Conservation (phyloP, 2,329 filamentous ascomycete species). For the Diplocarpon rosae region DNA sequence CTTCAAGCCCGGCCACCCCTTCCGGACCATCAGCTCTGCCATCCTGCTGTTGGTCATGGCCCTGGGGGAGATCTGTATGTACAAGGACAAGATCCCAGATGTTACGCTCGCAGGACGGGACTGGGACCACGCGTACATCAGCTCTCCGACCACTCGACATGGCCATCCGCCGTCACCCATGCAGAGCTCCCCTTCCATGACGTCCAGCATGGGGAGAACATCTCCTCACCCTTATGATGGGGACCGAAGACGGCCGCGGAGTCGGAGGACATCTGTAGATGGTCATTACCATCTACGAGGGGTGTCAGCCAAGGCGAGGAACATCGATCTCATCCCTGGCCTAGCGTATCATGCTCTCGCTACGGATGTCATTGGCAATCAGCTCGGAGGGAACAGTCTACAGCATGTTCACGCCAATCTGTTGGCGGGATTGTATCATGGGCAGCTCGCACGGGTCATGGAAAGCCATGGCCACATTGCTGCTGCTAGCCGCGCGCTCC, state of each 20-base stretch:
- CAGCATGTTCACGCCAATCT: conserved; percentile 78
- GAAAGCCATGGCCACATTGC: conserved; percentile 64
- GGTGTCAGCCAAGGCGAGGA: conserved; percentile 34
- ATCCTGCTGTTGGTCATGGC: conserved; percentile 76
- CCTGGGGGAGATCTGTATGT: conserved; percentile 68
- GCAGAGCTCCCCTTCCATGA: conserved; percentile 42
- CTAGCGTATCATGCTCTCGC: conserved; percentile 83
- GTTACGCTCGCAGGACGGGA: conserved; percentile 31
- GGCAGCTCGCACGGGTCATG: conserved; percentile 74
- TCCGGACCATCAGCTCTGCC: conserved; percentile 65
- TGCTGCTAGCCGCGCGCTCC: conserved; percentile 44
- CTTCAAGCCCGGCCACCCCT: conserved; percentile 38
- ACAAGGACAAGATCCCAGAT: conserved; percentile 44
- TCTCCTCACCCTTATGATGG: conserved; percentile 43
- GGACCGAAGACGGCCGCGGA: conserved; percentile 29
- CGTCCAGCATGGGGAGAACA: conserved; percentile 34
- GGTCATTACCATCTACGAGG: conserved; percentile 7
- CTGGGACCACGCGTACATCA: conserved; percentile 8
- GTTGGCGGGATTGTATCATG: conserved; percentile 78
- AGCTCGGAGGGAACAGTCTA: conserved; percentile 70
- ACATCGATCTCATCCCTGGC: conserved; percentile 79
- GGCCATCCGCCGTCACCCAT: conserved; percentile 41
- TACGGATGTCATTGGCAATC: conserved; percentile 73
- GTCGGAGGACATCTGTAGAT: conserved; percentile 43
- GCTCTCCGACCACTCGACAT: conserved; percentile 33